phyloP scores from a whole-genome alignment of 345 rosid species.

The Eutrema yunnanense region DNA sequence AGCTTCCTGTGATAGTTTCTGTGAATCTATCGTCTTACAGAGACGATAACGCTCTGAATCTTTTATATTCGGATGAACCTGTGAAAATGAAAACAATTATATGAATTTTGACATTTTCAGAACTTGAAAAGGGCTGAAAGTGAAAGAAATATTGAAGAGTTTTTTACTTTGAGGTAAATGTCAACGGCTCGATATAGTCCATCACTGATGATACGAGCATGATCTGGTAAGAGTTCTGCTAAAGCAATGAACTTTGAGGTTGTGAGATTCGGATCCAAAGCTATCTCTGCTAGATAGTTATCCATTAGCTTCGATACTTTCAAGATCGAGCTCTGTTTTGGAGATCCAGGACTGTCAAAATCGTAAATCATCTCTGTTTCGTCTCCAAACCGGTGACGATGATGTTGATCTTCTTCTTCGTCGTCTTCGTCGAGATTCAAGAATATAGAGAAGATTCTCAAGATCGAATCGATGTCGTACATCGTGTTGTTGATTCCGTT shows the following conservation, averaged over 20 bases:
- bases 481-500: constrained; percentile 45
- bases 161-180: constrained; percentile 74
- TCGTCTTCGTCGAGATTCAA: constrained; percentile 71
- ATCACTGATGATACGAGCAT: constrained; percentile 84
- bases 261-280: constrained; percentile 63
- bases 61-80: constrained; percentile 92
- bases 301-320: constrained; percentile 93
- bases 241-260: constrained; percentile 78
- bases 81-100: background rate
- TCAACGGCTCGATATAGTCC: constrained; percentile 91
- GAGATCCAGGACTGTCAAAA: constrained; percentile 90
- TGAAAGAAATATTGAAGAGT: background rate
- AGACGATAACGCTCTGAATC: constrained; percentile 87
- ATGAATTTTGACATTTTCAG: background rate
- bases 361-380: constrained; percentile 79
- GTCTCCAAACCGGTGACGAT: constrained; percentile 43
- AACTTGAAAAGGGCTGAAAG: background rate
- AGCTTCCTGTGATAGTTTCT: constrained; percentile 96
- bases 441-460: constrained; percentile 82
- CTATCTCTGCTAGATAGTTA: constrained; percentile 87
- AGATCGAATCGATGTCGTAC: constrained; percentile 80
- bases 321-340: constrained; percentile 87
- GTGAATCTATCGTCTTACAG: constrained; percentile 90
- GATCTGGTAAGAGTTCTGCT: constrained; percentile 89
- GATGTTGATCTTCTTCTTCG: constrained; percentile 63